These are phyloP conservation scores for Platismatia glauca DNA, from an alignment of 495 filamentous ascomycete genomes.

Conservation along the genomic window DNA sequence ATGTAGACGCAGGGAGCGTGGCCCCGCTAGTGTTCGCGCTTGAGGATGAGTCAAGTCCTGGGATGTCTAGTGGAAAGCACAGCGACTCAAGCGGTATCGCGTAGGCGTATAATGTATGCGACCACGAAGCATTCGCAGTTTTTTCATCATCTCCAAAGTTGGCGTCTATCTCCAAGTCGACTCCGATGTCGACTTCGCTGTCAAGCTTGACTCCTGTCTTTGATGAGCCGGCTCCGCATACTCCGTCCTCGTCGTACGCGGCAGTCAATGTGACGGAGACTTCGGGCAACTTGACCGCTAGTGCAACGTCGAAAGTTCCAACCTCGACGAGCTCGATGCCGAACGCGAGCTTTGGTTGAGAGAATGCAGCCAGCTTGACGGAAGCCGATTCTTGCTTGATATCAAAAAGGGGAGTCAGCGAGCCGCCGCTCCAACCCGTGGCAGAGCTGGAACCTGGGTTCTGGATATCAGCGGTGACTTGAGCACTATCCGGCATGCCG, in stretches of 20 bases:
- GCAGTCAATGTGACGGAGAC: constrained; percentile 20
- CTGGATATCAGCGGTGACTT: constrained; percentile 19
- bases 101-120: background rate
- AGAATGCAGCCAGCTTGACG: constrained; percentile 24
- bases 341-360: constrained; percentile 30
- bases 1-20: no score
- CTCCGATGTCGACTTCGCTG: constrained; percentile 22
- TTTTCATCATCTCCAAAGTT: background rate
- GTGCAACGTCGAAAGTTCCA: background rate
- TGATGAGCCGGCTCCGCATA: constrained; percentile 22
- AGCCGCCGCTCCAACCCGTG: constrained; percentile 24
- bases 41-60: constrained; percentile 2
- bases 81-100: background rate
- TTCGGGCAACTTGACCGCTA: constrained; percentile 26
- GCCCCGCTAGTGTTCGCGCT: background rate
- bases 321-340: constrained; percentile 26
- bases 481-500: constrained; percentile 27
- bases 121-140: no score
- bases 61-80: constrained; percentile 20
- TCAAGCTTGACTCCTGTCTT: constrained; percentile 27
- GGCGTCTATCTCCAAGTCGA: constrained; percentile 34
- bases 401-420: constrained; percentile 24
- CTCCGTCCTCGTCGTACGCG: constrained; percentile 23
- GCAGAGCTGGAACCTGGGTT: constrained; percentile 21
- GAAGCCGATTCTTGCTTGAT: constrained; percentile 22